Evolutionary conservation across 805 yeast genomes (phyloP), one percentile per base, ranked within the genome.

Genomic region (Debaryomyces tyrocola): DNA sequence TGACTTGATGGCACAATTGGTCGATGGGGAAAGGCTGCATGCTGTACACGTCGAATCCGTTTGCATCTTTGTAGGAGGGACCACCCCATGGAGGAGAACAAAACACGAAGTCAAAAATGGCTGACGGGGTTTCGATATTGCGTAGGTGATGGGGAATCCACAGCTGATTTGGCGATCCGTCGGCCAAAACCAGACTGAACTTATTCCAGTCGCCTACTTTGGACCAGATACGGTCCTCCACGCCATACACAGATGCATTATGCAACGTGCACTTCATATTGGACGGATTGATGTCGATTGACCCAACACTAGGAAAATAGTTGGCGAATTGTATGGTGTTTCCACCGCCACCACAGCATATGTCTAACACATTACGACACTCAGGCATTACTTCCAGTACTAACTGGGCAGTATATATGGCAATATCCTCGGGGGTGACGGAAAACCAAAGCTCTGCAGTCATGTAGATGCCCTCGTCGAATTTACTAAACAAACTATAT

Each of bases 41-140:
- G 8, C 60, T 48, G 33, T 66, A 64, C 18, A 84, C 60, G 52
- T 84, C 83, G 61, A 77, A 84, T 2, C 45, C 46, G 2, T 53
- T 50, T 0, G 61, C 60, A 20, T 62, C 55, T 41, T 67, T 64
- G 61, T 87, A 88, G 2, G 64, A 59, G 0, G 89, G 86, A 0
- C 96, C 96, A 29, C 94, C 95, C 96, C 95, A 88, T 0, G 95
- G 95, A 1, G 95, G 95, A 1, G 92, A 85, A n/a, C 82, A 76
- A 65, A 85, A 87, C 8, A 81, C 73, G 42, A 83, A 70, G 53
- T 81, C 86, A 33, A 79, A 74, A 10, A 63, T 60, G 20, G 48
- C 49, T 0, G 41, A 9, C n/a, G 59, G 41, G 43, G 40, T 15
- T 33, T 53, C 35, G 21, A 40, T 48, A 48, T 55, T 39, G 45